Conservation (phyloP, 2,329 filamentous ascomycete genomes). For the Fusarium veterinarium region DNA sequence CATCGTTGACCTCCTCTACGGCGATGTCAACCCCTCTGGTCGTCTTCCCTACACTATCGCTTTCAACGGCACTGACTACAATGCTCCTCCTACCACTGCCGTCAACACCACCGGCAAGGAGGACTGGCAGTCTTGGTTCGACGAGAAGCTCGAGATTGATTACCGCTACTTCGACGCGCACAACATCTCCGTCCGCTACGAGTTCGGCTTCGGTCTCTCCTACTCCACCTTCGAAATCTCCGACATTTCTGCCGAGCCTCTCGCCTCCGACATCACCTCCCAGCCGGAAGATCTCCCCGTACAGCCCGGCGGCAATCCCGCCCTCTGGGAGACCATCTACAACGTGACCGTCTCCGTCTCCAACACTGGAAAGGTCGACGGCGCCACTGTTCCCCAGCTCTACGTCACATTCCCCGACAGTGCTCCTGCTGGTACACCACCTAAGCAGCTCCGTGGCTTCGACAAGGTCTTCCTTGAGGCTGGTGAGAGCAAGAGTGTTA, state of each 20-base stretch:
- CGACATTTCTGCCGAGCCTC: conserved; percentile 39
- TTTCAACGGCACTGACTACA: conserved; percentile 61
- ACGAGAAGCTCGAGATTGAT: conserved; percentile 74
- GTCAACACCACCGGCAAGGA: conserved; percentile 52
- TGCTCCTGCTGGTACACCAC: conserved; percentile 58
- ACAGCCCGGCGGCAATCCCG: conserved; percentile 66
- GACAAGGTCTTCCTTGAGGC: conserved; percentile 59
- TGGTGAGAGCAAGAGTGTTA: conserved; percentile 54
- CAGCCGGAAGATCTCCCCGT: conserved; percentile 44
- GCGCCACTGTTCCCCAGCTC: conserved; percentile 65
- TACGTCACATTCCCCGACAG: conserved; percentile 60
- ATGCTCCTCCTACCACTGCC: conserved; percentile 53
- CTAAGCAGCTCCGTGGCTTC: conserved; percentile 62
- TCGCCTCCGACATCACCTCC: conserved; percentile 42
- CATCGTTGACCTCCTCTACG: conserved; percentile 74
- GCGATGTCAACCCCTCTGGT: conserved; percentile 74
- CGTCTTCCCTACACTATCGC: conserved; percentile 80
- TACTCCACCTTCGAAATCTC: conserved; percentile 72
- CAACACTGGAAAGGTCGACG: conserved; percentile 63
- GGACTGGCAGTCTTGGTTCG: conserved; percentile 63
- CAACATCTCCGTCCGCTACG: conserved; percentile 69
- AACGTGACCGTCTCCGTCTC: conserved; percentile 59
- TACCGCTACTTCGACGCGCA: conserved; percentile 73
- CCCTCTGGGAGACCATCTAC: conserved; percentile 64
- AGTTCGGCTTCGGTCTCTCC: conserved; percentile 76